Evolutionary conservation across 495 filamentous ascomycete genomes (phyloP).

Genomic region (Halenospora varia): DNA sequence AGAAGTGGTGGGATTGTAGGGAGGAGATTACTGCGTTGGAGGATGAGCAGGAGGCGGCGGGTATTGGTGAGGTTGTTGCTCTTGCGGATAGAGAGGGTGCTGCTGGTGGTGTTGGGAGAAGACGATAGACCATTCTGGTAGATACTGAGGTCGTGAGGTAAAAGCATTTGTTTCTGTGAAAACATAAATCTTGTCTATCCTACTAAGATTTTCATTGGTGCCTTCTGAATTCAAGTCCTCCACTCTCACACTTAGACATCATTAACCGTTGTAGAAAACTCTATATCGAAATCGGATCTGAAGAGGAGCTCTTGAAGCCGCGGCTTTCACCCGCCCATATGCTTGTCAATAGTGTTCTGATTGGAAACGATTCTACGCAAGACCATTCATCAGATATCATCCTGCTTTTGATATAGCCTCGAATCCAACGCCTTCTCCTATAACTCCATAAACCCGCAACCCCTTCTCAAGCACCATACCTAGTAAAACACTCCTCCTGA

Average conservation of each 20-base stretch:
- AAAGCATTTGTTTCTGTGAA: not conserved
- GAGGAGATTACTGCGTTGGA: conserved; percentile 92
- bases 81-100: conserved; percentile 64
- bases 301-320: no score
- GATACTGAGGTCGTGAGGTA: not conserved
- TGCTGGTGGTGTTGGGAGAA: conserved; percentile 53
- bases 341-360: no score
- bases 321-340: no score
- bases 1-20: conserved; percentile 97
- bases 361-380: no score
- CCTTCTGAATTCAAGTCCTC: no score
- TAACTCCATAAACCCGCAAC: not conserved
- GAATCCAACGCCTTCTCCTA: not conserved
- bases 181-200: not conserved
- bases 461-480: conserved; percentile 58
- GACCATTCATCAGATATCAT: no score
- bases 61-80: conserved; percentile 92
- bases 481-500: conserved; percentile 63
- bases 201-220: no score
- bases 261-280: no score
- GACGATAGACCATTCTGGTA: conserved; percentile 6
- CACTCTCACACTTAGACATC: no score
- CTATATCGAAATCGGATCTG: no score
- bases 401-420: not conserved
- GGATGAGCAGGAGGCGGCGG: conserved; percentile 93